Base-by-base conservation (phyloP, 352 stramenopile genomes). In the Lagenidium giganteum region DNA sequence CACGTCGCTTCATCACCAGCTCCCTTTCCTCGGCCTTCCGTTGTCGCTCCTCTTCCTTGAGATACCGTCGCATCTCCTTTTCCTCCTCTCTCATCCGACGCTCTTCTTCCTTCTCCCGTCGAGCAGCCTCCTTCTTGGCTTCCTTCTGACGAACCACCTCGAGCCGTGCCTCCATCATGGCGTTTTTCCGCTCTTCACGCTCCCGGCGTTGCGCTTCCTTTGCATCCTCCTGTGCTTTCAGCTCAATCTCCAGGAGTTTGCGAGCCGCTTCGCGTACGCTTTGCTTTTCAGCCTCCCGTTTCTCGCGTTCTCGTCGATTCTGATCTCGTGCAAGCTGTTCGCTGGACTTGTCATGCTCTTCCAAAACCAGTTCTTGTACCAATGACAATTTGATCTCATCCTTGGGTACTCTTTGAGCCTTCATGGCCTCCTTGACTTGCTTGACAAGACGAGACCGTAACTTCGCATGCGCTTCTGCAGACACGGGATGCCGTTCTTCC, bases 11-110 rank as follows among this genome's bases (percentile, higher is more conserved):
- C 77, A 89, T 87, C 2, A 61, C 64, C 42, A 63, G 67, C 42
- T 87, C 69, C 51, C 85, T 90, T 37, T 87, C 66, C 41, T 86
- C 74, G 11, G 70, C 47, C 49, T 77, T 84, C 40, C 83, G 81
- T 6, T 66, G 67, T 35, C 81, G 82, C 46, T 87, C 74, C 41
- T 90, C 75, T 38, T 88, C 75, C 25, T 73, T 67, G 13, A 84
- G 14, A n/a, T 61, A 73, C 34, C 71, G 72, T 24, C 83, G 82
- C 12, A 86, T 63, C 27, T 83, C 70, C 25, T 81, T 80, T 38
- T 88, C 72, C 47, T 88, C 73, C 41, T 88, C 78, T 7, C 69
- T 58, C 64, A 85, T 67, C 3, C 69, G 62, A 32, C 64, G 61
- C 28, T 90, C 78, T 46, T 90, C 68, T 52, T 90, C 78, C 25